A percentile compares a stretch with the other conserved stretches of the same genome.
These are phyloP conservation scores for Nicotiana rustica DNA, from an alignment of 305 asterid species.

Conservation along the genomic window DNA sequence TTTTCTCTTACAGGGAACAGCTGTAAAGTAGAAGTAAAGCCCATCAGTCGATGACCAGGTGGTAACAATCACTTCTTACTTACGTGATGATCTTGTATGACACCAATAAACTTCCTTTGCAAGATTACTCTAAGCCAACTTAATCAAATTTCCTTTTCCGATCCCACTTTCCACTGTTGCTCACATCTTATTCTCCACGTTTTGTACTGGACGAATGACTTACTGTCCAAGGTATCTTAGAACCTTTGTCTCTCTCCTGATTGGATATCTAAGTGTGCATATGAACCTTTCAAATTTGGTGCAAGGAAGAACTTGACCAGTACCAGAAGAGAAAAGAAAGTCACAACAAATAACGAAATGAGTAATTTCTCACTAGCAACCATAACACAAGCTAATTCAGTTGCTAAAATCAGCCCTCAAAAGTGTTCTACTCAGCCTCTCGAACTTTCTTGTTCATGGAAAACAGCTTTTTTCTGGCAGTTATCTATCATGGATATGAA, in stretches of 20 bases:
- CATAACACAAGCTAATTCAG: constrained; percentile 1
- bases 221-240: neutral
- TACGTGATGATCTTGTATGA: neutral
- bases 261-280: neutral
- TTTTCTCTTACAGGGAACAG: neutral
- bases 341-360: neutral
- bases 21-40: neutral
- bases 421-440: neutral
- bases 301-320: constrained; percentile 14
- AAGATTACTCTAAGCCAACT: neutral
- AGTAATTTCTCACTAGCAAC: constrained; percentile 25
- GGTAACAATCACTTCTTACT: constrained; percentile 27
- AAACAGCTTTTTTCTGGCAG: neutral
- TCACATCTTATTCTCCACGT: neutral
- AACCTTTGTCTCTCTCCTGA: neutral
- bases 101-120: neutral
- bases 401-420: constrained; percentile 12
- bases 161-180: neutral
- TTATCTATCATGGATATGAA: constrained; percentile 13
- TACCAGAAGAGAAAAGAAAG: neutral
- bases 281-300: constrained; percentile 1
- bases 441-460: constrained; percentile 28
- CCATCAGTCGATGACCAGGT: neutral
- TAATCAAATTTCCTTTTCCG: constrained; percentile 12
- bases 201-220: neutral